A percentile compares a stretch with the other conserved stretches of the same genome.
These are phyloP conservation scores for Suillus lakei DNA, from an alignment of 768 basidiomycete species.

Conservation along the genomic window DNA sequence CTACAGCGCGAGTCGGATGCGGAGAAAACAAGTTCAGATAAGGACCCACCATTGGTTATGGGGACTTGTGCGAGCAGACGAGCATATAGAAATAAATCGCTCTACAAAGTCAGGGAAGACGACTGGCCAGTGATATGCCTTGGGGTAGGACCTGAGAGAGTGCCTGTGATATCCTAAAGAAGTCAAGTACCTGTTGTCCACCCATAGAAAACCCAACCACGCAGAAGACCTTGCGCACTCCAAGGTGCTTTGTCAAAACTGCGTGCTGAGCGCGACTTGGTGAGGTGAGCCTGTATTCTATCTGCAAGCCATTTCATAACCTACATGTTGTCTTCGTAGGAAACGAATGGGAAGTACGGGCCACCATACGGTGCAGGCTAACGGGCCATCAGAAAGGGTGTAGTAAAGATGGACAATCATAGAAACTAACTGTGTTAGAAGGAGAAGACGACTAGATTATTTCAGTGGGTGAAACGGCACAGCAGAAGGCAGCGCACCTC, in stretches of 20 bases:
- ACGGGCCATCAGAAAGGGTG: background rate
- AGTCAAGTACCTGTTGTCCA: constrained; percentile 47
- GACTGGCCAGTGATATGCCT: constrained; percentile 65
- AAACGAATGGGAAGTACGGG: constrained; percentile 59
- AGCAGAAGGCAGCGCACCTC: constrained; percentile 43
- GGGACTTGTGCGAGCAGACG: constrained; percentile 58
- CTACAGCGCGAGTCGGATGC: constrained; percentile 33
- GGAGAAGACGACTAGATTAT: constrained; percentile 58
- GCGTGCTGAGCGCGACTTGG: constrained; percentile 57
- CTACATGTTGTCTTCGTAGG: constrained; percentile 65
- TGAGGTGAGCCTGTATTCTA: background rate
- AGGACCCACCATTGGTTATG: constrained; percentile 55
- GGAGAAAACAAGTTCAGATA: background rate
- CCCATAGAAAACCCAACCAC: constrained; percentile 66
- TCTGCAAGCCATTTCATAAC: constrained; percentile 9
- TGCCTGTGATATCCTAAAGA: constrained; percentile 18
- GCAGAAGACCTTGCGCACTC: constrained; percentile 47
- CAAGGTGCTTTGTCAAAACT: constrained; percentile 52
- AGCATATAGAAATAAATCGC: constrained; percentile 50
- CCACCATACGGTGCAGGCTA: constrained; percentile 61
- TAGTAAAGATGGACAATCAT: background rate
- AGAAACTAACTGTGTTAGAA: constrained; percentile 53
- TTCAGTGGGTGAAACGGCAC: background rate
- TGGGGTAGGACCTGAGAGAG: constrained; percentile 16
- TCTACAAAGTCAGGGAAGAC: constrained; percentile 61